Conservation (phyloP, 140 eudicot genomes). For the Stevia rebaudiana region DNA sequence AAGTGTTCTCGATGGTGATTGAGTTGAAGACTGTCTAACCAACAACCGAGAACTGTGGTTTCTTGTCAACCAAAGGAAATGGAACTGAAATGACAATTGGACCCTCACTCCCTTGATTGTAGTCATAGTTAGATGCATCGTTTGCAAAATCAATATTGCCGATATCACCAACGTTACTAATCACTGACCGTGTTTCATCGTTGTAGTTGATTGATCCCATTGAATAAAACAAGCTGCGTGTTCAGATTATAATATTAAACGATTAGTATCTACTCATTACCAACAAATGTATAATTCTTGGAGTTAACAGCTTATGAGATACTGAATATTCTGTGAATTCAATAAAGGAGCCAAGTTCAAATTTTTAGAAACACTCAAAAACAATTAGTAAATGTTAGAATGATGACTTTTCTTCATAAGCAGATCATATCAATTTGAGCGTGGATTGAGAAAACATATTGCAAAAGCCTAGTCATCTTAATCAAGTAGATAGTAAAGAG, state of each 20-base stretch:
- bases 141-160: constrained; percentile 70
- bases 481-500: not conserved
- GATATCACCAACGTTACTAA: constrained; percentile 69
- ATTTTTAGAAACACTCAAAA: too few species aligned
- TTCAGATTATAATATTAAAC: constrained; percentile 8
- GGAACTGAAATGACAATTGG: constrained; percentile 55
- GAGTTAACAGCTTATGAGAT: not conserved
- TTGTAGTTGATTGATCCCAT: constrained; percentile 42
- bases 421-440: not conserved
- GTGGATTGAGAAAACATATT: not conserved
- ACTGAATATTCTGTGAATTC: too few species aligned
- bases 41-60: constrained; percentile 52
- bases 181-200: constrained; percentile 63
- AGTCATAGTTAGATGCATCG: constrained; percentile 37
- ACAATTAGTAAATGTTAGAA: not conserved
- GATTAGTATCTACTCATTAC: not conserved
- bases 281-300: not conserved
- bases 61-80: constrained; percentile 55
- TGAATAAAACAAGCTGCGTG: constrained; percentile 13
- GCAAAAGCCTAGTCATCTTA: too few species aligned
- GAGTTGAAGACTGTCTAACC: constrained; percentile 51
- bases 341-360: not conserved
- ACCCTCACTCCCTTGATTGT: constrained; percentile 50
- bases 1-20: constrained; percentile 52
- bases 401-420: not conserved